Evolutionary conservation across 129 eudicot species (phyloP), one percentile per base, ranked within the genome.

Genomic region (Oenanthe sinensis): DNA sequence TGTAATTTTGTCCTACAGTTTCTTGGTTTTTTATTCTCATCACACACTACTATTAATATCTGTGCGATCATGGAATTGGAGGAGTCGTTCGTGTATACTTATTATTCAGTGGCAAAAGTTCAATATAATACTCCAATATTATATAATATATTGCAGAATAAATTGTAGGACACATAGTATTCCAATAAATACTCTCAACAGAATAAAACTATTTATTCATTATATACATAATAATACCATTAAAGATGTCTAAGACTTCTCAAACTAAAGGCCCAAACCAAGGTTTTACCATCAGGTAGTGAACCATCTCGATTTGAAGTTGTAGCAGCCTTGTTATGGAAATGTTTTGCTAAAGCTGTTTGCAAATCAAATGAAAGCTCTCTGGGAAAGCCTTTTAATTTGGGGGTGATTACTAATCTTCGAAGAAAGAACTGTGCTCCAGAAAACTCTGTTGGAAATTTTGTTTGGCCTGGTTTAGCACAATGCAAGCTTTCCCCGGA

Each of bases 221-320:
- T n/a, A n/a, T n/a, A n/a, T n/a, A n/a, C n/a, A n/a, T n/a, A n/a
- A n/a, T n/a, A n/a, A n/a, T n/a, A n/a, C n/a, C n/a, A n/a, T n/a
- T n/a, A n/a, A n/a, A n/a, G n/a, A n/a, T n/a, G n/a, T n/a, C n/a
- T n/a, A n/a, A n/a, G n/a, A n/a, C n/a, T n/a, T n/a, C n/a, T n/a
- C n/a, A n/a, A n/a, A n/a, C 52, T 72, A 24, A 72, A 72, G 36
- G 52, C 76, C 33, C 14, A 62, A 19, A 39, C 40, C 6, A 69
- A 16, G 47, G 2, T 40, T 9, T 22, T 6, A 5, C 45, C 49
- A 24, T 8, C 43, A 12, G 81, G 46, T 13, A 26, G 40, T 44
- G 65, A 45, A 14, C 62, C 81, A 42, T 44, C 81, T 16, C 75
- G 75, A 26, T 70, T 65, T 28, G 74, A n/a, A n/a, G n/a, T n/a